Evolutionary conservation across 257 asterid genomes (phyloP), one percentile per base, ranked within the genome.

Genomic region (Anisodus tanguticus): DNA sequence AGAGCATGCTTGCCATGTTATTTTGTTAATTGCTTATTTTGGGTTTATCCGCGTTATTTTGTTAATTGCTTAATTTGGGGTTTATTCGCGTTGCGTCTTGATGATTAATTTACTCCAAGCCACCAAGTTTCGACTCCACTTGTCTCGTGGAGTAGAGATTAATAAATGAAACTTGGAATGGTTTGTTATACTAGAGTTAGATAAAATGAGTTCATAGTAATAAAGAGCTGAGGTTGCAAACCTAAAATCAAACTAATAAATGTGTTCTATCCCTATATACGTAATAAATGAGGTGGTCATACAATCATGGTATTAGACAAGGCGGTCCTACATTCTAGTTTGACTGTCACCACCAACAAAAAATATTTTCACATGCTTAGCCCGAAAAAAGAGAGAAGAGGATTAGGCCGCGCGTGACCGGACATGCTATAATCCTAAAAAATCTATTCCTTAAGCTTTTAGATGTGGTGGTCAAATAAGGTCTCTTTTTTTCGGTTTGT

Each of bases 11-110:
- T 26, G 81, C 60, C 12, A 12, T 74, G 81, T 26, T 51, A 77
- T 76, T 76, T 39, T 51, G 81, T 26, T 76, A 76, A 45, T 51
- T 51, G 5, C 63, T 76, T 76, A 76, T 49, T 22, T 53, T 53
- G 49, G 11, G 64, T 53, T 53, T 76, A 13, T 53, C 26, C 19
- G 13, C 2, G 81, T 77, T 26, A 51, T 76, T 76, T 39, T 51
- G 81, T 26, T 76, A 76, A 45, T 51, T 51, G 10, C 63, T 76
- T 76, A 51, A 19, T 22, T 53, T 53, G 49, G 64, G 11, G 49
- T 53, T 53, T 76, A 13, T 53, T 13, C 19, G 26, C 5, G 19
- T 26, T 0, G 26, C 45, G 13, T 77, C 81, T 4, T 13, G 81
- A 54, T 54, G 26, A 51, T 72, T 22, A 77, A 77, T 77, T 53